Conservation (phyloP, 257 asterid species). For the Gynochthodes officinalis region DNA sequence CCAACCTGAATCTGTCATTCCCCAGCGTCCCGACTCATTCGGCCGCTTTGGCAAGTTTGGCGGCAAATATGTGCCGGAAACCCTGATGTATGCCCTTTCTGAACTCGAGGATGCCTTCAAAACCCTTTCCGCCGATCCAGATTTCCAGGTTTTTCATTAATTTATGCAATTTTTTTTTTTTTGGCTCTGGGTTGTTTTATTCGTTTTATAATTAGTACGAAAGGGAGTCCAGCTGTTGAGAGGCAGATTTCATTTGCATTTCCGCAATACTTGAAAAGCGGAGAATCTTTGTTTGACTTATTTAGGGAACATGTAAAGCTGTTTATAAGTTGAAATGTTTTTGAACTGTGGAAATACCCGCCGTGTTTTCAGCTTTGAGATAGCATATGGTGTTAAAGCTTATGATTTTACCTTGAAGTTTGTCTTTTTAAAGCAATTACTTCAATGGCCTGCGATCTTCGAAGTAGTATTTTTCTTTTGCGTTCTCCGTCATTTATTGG, state of each 20-base stretch:
- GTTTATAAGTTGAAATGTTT: not conserved
- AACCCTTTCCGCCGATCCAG: slow-evolving; percentile 48
- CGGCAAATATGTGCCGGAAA: slow-evolving; percentile 88
- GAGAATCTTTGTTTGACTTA: not conserved
- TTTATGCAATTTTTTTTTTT: not conserved
- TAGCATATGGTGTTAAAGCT: not conserved
- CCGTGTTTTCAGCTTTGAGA: not conserved
- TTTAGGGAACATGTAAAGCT: not conserved
- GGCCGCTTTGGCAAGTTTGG: slow-evolving; percentile 88
- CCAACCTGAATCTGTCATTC: slow-evolving; percentile 21
- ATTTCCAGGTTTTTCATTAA: slow-evolving; percentile 61
- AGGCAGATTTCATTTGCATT: not conserved
- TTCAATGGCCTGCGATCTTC: not conserved
- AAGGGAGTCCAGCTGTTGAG: not conserved
- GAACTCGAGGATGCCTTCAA: slow-evolving; percentile 86
- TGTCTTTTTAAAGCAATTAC: not conserved
- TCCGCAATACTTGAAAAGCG: not conserved
- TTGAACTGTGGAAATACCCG: not conserved
- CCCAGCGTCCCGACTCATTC: slow-evolving; percentile 76
- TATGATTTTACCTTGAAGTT: not conserved
- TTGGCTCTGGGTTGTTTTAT: not conserved
- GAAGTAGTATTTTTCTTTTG: not conserved
- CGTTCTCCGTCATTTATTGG: not conserved
- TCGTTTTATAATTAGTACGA: not conserved
- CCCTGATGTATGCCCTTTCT: slow-evolving; percentile 79